These are phyloP conservation scores for Prunus padus DNA, from an alignment of 306 rosid species.

Conservation along the genomic window DNA sequence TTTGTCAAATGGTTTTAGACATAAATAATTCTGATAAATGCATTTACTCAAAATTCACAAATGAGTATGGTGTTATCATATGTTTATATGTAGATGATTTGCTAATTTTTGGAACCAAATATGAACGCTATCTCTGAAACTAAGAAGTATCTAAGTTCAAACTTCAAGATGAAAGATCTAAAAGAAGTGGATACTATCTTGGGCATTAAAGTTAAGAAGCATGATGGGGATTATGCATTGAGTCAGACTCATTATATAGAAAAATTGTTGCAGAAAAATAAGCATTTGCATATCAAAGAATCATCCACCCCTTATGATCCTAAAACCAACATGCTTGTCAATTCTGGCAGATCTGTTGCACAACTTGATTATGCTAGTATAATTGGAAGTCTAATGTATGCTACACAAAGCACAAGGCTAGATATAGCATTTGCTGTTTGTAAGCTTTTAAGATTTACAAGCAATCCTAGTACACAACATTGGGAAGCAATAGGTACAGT, in stretches of 20 bases:
- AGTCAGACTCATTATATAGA: neutral
- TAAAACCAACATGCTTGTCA: neutral
- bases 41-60: neutral
- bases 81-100: too few species aligned
- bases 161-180: neutral
- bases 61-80: neutral
- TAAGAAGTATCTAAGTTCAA: neutral
- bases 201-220: neutral
- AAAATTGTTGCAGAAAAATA: neutral
- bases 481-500: neutral
- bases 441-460: neutral
- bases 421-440: neutral
- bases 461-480: neutral
- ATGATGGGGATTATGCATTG: neutral
- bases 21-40: neutral
- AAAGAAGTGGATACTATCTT: neutral
- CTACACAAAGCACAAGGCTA: conserved; percentile 7
- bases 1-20: neutral
- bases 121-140: neutral
- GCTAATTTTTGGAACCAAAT: too few species aligned
- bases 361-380: neutral
- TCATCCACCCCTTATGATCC: conserved; percentile 3
- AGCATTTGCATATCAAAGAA: neutral
- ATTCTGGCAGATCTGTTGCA: neutral
- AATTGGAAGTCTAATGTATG: neutral